A percentile compares a stretch with the other conserved stretches of the same genome.
phyloP scores from a whole-genome alignment of 257 asterid genomes.

The Apocynum venetum region DNA sequence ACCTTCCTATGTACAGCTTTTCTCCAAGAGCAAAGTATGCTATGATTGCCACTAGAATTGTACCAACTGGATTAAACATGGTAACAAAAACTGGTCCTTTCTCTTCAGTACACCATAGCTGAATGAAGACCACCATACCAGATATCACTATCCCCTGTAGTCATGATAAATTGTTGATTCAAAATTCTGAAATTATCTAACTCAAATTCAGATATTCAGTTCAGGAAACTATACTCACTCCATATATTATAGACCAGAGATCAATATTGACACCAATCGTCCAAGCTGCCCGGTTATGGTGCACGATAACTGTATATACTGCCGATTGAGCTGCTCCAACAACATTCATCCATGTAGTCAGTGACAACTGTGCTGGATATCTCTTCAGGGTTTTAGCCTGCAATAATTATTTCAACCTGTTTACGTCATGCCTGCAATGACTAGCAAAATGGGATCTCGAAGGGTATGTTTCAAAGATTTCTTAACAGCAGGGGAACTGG shows the following conservation, averaged over 20 bases:
- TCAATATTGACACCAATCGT: conserved; percentile 65
- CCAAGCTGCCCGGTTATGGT: conserved; percentile 57
- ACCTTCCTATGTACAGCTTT: conserved; percentile 69
- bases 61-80: conserved; percentile 64
- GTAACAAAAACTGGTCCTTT: conserved; percentile 82
- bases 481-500: neutral
- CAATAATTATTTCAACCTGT: neutral
- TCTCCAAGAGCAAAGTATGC: conserved; percentile 64
- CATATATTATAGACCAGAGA: conserved; percentile 65
- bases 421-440: neutral
- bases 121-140: conserved; percentile 47
- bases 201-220: neutral
- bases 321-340: conserved; percentile 87
- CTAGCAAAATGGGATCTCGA: neutral
- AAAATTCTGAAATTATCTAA: neutral
- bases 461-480: neutral
- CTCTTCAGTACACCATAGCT: conserved; percentile 64
- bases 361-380: conserved; percentile 73
- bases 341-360: conserved; percentile 66
- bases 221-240: conserved; percentile 34
- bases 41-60: conserved; percentile 51
- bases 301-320: conserved; percentile 47
- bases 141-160: conserved; percentile 61
- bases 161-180: neutral
- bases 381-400: conserved; percentile 65